A percentile compares a stretch with the other conserved stretches of the same genome.
Conservation (phyloP, 257 asterid species). For the Penstemon newberryi region DNA sequence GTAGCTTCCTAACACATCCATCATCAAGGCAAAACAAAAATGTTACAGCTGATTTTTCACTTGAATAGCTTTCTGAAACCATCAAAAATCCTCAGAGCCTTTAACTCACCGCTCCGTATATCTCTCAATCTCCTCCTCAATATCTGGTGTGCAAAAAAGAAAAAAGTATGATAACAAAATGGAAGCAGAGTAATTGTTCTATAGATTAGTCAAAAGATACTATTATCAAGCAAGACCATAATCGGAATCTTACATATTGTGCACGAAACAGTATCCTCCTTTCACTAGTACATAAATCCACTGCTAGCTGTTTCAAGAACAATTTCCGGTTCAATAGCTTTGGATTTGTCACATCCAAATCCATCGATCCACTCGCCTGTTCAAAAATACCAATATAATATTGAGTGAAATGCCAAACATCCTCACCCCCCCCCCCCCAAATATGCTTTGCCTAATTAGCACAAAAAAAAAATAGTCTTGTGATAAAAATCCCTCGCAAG, state of each 20-base stretch:
- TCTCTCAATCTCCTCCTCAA: conserved; percentile 84
- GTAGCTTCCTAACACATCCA: not conserved
- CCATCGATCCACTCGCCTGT: conserved; percentile 90
- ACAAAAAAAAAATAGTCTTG: too few relatives aligned
- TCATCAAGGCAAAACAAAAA: not conserved
- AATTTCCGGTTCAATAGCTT: conserved; percentile 77
- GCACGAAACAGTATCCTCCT: conserved; percentile 82
- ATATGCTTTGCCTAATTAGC: too few relatives aligned
- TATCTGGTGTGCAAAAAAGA: conserved; percentile 45
- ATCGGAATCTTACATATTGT: conserved; percentile 70
- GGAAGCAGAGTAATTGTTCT: not conserved
- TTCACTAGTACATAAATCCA: conserved; percentile 80
- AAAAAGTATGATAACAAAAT: not conserved
- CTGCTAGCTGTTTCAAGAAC: conserved; percentile 90
- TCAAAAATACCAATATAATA: conserved; percentile 8
- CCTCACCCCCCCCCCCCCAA: too few relatives aligned
- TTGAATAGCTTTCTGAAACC: conserved; percentile 68
- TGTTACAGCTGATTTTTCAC: conserved; percentile 30
- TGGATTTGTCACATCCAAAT: conserved; percentile 87
- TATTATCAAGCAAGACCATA: conserved; percentile 6
- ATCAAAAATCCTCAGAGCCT: conserved; percentile 65
- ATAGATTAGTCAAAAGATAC: not conserved
- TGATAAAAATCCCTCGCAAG: too few relatives aligned
- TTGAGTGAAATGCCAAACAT: too few relatives aligned
- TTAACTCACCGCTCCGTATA: conserved; percentile 72